These are phyloP conservation scores for Camellia oleifera DNA, from an alignment of 179 eudicot genomes.

Conservation along the genomic window DNA sequence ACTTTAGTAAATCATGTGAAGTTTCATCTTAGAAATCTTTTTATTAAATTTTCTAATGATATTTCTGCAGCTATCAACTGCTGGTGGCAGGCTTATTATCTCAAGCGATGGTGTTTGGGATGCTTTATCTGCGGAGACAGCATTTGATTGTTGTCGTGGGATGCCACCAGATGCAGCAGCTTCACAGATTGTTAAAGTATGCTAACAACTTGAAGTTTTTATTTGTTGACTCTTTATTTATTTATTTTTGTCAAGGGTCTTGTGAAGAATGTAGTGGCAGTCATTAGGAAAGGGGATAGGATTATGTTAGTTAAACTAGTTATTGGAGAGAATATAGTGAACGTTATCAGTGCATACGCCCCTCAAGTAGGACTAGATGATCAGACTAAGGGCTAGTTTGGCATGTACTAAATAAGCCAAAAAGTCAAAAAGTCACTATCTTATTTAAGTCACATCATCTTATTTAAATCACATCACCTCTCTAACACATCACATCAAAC, in stretches of 20 bases:
- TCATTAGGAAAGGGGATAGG: too few relatives aligned
- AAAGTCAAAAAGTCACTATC: too few relatives aligned
- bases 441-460: too few relatives aligned
- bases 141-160: slow-evolving; percentile 81
- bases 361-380: too few relatives aligned
- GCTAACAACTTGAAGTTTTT: slow-evolving; percentile 5
- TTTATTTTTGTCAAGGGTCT: not conserved
- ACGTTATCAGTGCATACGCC: too few relatives aligned
- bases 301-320: too few relatives aligned
- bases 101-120: slow-evolving; percentile 99
- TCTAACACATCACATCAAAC: too few relatives aligned
- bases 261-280: too few relatives aligned
- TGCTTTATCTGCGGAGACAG: slow-evolving; percentile 79
- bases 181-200: slow-evolving; percentile 79
- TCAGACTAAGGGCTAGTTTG: too few relatives aligned
- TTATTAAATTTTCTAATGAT: not conserved
- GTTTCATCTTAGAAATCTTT: not conserved
- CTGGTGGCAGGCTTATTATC: slow-evolving; percentile 85
- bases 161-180: slow-evolving; percentile 91
- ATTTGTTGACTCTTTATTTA: not conserved
- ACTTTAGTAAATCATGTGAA: not conserved
- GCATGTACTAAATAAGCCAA: too few relatives aligned
- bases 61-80: slow-evolving; percentile 65
- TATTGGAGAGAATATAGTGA: too few relatives aligned
- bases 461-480: too few relatives aligned